Percentiles rank a stretch among this genome's conserved stretches.
These are phyloP conservation scores for Lactarius hatsudake DNA, from an alignment of 768 basidiomycete genomes.

Conservation along the genomic window DNA sequence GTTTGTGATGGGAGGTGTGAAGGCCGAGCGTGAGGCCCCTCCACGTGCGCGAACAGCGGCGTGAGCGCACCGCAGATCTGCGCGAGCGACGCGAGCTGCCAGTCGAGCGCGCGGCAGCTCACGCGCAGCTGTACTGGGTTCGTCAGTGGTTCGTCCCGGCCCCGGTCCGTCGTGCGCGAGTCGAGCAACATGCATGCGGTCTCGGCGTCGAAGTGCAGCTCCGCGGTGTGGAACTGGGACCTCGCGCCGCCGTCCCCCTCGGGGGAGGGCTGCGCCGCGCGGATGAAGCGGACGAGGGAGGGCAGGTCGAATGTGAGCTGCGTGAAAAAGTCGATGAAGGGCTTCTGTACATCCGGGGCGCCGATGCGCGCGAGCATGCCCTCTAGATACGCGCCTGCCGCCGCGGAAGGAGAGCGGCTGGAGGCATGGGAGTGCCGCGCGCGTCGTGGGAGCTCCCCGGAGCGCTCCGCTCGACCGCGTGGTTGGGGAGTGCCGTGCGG, in stretches of 20 bases:
- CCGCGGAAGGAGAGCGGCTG: slow-evolving; percentile 3
- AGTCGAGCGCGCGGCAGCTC: neutral
- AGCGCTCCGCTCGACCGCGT: neutral
- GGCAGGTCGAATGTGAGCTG: slow-evolving; percentile 10
- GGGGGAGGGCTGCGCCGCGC: neutral
- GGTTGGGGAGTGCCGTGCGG: neutral
- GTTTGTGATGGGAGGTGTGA: neutral
- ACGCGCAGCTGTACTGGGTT: neutral
- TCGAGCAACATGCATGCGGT: neutral
- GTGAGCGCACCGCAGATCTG: slow-evolving; percentile 9
- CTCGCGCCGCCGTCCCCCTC: too few species aligned
- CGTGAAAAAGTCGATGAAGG: slow-evolving; percentile 10
- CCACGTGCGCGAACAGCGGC: neutral
- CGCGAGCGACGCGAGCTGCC: neutral
- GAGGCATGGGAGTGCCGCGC: neutral
- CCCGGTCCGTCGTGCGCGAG: neutral
- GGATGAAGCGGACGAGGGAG: neutral
- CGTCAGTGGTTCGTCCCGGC: too few species aligned
- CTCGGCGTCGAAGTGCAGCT: neutral
- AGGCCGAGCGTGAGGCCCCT: slow-evolving; percentile 5
- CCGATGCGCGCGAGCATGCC: neutral
- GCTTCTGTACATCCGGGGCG: neutral
- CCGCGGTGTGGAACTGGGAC: neutral
- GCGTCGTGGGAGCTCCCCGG: neutral
- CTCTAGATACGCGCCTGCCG: slow-evolving; percentile 8